Conservation (phyloP, 352 stramenopile genomes). For the Phytopythium montanum region DNA sequence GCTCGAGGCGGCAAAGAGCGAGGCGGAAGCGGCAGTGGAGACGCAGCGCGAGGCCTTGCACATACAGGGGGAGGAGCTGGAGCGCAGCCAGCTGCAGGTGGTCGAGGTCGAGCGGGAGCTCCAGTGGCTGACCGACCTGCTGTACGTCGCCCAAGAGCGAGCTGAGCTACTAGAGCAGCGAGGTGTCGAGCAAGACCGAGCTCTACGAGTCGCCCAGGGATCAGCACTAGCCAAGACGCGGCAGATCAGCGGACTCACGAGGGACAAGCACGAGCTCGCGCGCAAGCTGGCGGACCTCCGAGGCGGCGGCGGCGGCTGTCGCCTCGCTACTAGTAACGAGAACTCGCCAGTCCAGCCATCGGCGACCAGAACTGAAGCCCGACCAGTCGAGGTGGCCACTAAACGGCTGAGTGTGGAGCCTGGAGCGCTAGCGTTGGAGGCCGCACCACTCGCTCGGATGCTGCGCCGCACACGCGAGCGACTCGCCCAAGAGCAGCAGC, state of each 20-base stretch:
- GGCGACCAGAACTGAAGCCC: not conserved
- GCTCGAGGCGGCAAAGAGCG: not conserved
- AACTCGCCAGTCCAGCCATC: not conserved
- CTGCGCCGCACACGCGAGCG: not conserved
- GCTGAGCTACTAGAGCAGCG: conserved; percentile 7
- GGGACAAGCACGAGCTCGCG: conserved; percentile 13
- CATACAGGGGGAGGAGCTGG: not conserved
- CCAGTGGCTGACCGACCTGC: conserved; percentile 9
- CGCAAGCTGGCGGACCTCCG: conserved; percentile 17
- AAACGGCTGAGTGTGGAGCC: not conserved
- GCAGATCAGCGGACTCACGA: conserved; percentile 5
- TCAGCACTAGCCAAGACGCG: not conserved
- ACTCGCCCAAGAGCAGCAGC: not conserved
- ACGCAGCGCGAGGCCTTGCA: not conserved
- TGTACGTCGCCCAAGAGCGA: conserved; percentile 18
- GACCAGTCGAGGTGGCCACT: too few species aligned
- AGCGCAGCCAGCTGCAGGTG: not conserved
- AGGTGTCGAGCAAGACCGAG: not conserved
- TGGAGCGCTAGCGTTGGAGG: not conserved
- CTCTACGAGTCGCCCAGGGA: conserved; percentile 10
- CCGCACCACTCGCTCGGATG: not conserved
- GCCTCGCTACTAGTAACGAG: not conserved
- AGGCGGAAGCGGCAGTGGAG: not conserved
- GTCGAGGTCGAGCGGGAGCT: conserved; percentile 7
- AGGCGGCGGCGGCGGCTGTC: not conserved